phyloP scores from a whole-genome alignment of 129 eudicot genomes.

The Pulicaria dysenterica region DNA sequence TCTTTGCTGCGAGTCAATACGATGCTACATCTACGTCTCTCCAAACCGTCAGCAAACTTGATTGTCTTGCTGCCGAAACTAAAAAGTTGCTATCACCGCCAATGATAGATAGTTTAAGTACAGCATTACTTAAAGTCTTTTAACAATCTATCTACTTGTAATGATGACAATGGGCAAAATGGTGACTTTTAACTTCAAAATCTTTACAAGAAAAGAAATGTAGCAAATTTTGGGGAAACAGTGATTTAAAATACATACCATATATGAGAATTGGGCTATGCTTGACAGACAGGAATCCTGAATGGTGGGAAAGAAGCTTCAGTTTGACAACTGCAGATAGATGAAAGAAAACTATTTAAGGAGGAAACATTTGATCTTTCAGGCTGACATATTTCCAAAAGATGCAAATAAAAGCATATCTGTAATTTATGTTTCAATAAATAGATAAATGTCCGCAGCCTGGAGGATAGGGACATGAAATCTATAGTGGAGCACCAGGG shows the following conservation, averaged over 20 bases:
- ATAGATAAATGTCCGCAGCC: too few species aligned
- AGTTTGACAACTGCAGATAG: slow-evolving; percentile 2
- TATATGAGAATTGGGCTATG: slow-evolving; percentile 14
- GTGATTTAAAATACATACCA: slow-evolving; percentile 10
- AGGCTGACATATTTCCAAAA: too few species aligned
- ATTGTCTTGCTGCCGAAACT: too few species aligned
- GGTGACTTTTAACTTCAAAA: background rate
- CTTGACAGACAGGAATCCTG: slow-evolving; percentile 15
- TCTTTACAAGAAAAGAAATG: slow-evolving; percentile 1
- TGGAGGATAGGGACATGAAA: too few species aligned
- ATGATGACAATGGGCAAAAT: slow-evolving; percentile 2
- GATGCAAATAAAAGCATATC: too few species aligned
- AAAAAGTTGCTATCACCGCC: background rate
- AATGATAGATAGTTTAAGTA: background rate
- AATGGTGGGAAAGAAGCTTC: slow-evolving; percentile 11
- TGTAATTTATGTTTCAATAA: too few species aligned
- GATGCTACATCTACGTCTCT: too few species aligned
- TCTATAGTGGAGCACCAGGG: too few species aligned
- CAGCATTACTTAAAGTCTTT: background rate
- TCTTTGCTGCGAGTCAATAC: too few species aligned
- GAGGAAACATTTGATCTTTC: too few species aligned
- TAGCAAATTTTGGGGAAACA: background rate
- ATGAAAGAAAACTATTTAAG: background rate
- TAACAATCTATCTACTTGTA: background rate
- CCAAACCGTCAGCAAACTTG: too few species aligned